Base-by-base conservation (phyloP, 441 rosid genomes). In the Flueggea neowawraea region DNA sequence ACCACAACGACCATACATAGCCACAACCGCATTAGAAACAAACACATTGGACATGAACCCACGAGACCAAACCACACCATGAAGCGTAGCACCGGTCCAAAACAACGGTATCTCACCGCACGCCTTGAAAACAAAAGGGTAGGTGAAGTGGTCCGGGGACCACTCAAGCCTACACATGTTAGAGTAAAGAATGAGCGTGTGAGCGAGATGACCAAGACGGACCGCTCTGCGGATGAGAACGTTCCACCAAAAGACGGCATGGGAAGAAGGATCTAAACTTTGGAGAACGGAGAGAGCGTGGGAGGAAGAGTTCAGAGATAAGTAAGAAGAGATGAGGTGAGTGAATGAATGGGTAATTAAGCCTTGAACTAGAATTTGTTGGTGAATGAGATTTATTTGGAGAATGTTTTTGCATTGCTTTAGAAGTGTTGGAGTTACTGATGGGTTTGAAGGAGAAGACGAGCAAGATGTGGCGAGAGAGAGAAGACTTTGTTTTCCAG, bases 61-160 rank as follows among this genome's bases (percentile, higher is more conserved):
- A 4, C 62, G 59, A 1, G 60, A 59, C 44, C n/a, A 60, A 5
- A 83, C 75, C 57, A 79, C 62, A 16, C 75, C 85, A 33, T 93
- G 98, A 33, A 84, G 58, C 6, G 88, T 74, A 12, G 69, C 78
- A 17, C 98, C 96, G 5, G 57, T 48, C 8, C 57, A 60, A 39
- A 68, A 55, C 3, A 78, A 83, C 6, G 74, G 57, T 12, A 80
- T 53, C 50, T 84, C 88, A 5, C 96, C 96, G 16, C 87, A 88
- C 47, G 97, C 92, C 69, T 86, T 93, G 64, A 90, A 79, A 43
- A 90, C 84, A 52, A 88, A 85, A 15, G 98, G 96, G 73, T 74
- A 85, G 48, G 98, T 93, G 67, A 83, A 81, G 67, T 84, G 80
- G 12, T 93, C 97, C 39, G 97, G 96, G 48, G 74, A 64, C 82